Base-by-base conservation (phyloP, 2,329 filamentous ascomycete species). In the Geosmithia flava region DNA sequence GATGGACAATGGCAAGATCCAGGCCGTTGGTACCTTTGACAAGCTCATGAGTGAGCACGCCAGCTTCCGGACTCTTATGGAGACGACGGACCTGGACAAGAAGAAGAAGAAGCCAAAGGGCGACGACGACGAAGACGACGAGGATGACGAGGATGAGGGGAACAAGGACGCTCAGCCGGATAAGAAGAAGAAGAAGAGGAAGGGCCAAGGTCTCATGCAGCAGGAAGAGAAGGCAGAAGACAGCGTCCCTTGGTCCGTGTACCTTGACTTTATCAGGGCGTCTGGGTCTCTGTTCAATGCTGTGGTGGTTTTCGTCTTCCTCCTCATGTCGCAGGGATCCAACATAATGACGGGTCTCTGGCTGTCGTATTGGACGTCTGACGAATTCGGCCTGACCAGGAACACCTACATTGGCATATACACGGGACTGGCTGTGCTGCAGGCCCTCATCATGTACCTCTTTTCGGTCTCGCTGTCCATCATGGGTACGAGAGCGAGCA, bases 301-400 rank as follows among this genome's bases (percentile, higher is more conserved):
- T 1, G 76, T 84, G 0, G 62, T 91, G 4, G 62, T 88, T 3
- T 39, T 78, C 4, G 50, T 80, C 20, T 64, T 88, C 3, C 72
- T 95, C 11, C 62, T 87, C 6, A 59, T 89, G 11, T 81, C 86
- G 0, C 89, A 95, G 59, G 87, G 83, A 8, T 77, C 85, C 52
- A 96, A 95, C 59, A 91, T 97, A 53, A 75, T 80, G 54, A 95
- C 89, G 13, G 90, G 85, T 58, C 67, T 97, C 48, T 97, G 91
- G 91, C 76, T 97, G 1, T 93, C 89, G 0, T 97, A 82, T 68
- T 97, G 91, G 91, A 94, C 87, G 1, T 87, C 85, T 1, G 67
- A 88, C 62, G 83, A 85, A 59, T 95, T 84, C 54, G 69, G 73
- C 7, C 77, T 84, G 50, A 71, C 75, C 0, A 77, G 70, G 13